phyloP scores from a whole-genome alignment of 306 rosid species.

The Prunus campanulata region DNA sequence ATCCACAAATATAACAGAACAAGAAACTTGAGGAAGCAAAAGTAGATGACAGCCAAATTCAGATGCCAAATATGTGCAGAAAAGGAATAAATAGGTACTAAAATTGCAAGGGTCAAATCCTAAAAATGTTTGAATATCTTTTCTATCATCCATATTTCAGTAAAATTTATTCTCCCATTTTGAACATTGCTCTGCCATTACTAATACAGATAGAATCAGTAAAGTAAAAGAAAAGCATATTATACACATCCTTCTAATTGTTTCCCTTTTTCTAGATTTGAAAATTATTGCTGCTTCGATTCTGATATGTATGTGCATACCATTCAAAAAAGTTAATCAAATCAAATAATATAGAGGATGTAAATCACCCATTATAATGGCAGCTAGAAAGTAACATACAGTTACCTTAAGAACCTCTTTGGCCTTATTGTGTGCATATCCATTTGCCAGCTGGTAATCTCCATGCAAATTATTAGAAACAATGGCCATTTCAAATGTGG shows the following conservation, averaged over 20 bases:
- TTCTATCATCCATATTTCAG: no score
- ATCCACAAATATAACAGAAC: no score
- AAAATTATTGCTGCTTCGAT: background rate
- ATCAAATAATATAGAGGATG: background rate
- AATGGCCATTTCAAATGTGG: slow-evolving; percentile 72
- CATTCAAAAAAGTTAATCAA: background rate
- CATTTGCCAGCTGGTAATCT: slow-evolving; percentile 94
- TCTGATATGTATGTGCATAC: background rate
- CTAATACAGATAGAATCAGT: background rate
- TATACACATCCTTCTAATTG: background rate
- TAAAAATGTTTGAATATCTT: no score
- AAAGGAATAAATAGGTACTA: no score
- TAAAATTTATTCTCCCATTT: no score
- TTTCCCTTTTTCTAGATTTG: background rate
- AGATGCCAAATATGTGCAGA: no score
- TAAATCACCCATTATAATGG: background rate
- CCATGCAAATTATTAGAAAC: slow-evolving; percentile 65
- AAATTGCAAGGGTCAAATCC: no score
- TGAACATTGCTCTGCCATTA: background rate
- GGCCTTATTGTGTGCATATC: slow-evolving; percentile 62
- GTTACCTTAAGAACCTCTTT: slow-evolving; percentile 67
- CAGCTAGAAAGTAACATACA: background rate
- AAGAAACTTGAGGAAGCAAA: no score
- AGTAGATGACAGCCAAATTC: no score
- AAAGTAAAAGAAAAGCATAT: background rate